Evolutionary conservation across 805 yeast species (phyloP).

Genomic region (Metschnikowia lochheadii): DNA sequence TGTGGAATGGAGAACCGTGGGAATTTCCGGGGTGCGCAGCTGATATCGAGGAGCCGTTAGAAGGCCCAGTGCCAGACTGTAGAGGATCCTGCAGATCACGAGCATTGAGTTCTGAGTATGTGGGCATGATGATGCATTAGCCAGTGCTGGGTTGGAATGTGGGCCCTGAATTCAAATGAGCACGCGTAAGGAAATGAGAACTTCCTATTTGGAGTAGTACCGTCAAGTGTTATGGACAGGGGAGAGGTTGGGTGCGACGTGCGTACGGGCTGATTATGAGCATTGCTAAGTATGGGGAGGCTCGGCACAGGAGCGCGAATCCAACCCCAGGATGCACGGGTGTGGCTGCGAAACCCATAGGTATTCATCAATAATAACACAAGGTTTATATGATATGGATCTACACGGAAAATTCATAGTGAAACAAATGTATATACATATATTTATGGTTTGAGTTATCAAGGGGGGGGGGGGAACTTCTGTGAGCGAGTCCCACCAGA

Average conservation of each 20-base stretch:
- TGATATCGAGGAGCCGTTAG: too few relatives aligned
- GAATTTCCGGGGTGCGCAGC: not conserved
- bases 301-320: not conserved
- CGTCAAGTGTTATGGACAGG: not conserved
- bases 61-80: not conserved
- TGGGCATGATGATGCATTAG: not conserved
- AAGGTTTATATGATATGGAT: too few relatives aligned
- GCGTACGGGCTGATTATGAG: not conserved
- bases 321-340: not conserved
- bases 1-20: not conserved
- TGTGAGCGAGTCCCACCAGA: not conserved
- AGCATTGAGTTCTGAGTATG: not conserved
- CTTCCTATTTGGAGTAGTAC: not conserved
- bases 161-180: not conserved
- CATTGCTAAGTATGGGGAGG: not conserved
- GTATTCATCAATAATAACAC: too few relatives aligned
- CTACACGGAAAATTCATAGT: too few relatives aligned
- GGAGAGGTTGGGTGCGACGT: not conserved
- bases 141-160: not conserved
- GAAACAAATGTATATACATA: not conserved
- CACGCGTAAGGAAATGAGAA: not conserved
- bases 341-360: slow-evolving; percentile 2
- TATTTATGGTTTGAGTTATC: not conserved
- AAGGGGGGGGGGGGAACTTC: not conserved
- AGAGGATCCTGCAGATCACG: not conserved